A percentile compares a stretch with the other conserved stretches of the same genome.
phyloP scores from a whole-genome alignment of 2,329 filamentous ascomycete genomes.

The Alternaria conjuncta region DNA sequence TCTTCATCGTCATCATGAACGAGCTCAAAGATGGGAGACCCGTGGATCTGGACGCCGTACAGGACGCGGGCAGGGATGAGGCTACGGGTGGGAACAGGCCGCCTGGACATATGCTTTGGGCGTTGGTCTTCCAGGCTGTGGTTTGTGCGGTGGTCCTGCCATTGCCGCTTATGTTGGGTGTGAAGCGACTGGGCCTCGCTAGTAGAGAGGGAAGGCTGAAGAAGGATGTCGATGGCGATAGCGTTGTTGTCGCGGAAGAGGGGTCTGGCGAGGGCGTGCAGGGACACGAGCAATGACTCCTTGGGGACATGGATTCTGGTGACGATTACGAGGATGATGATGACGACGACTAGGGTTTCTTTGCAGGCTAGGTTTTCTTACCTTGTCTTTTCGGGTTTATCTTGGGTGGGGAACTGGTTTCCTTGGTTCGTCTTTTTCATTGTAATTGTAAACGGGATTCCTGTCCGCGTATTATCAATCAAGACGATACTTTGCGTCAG shows the following conservation, averaged over 20 bases:
- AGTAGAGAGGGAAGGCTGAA: slow-evolving; percentile 39
- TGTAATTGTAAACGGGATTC: background rate
- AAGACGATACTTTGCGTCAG: background rate
- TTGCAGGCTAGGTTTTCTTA: background rate
- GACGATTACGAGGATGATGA: slow-evolving; percentile 1
- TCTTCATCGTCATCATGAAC: slow-evolving; percentile 85
- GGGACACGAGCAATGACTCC: slow-evolving; percentile 26
- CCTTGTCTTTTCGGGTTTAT: background rate
- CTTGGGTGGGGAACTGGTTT: background rate
- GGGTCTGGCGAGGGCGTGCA: slow-evolving; percentile 11
- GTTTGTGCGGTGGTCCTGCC: slow-evolving; percentile 70
- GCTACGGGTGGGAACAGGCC: slow-evolving; percentile 51
- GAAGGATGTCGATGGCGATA: slow-evolving; percentile 41
- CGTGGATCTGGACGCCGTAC: slow-evolving; percentile 38
- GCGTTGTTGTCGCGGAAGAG: slow-evolving; percentile 10
- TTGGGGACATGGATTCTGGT: slow-evolving; percentile 23
- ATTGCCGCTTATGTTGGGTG: slow-evolving; percentile 70
- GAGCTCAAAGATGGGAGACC: slow-evolving; percentile 63
- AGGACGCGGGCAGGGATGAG: slow-evolving; percentile 29
- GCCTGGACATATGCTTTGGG: slow-evolving; percentile 73
- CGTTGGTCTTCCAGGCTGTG: slow-evolving; percentile 80
- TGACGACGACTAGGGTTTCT: background rate
- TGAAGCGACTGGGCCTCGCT: slow-evolving; percentile 64
- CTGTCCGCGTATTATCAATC: background rate
- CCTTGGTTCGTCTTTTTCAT: background rate